These are phyloP conservation scores for Polychaeton citri DNA, from an alignment of 2,329 filamentous ascomycete genomes.

Conservation along the genomic window DNA sequence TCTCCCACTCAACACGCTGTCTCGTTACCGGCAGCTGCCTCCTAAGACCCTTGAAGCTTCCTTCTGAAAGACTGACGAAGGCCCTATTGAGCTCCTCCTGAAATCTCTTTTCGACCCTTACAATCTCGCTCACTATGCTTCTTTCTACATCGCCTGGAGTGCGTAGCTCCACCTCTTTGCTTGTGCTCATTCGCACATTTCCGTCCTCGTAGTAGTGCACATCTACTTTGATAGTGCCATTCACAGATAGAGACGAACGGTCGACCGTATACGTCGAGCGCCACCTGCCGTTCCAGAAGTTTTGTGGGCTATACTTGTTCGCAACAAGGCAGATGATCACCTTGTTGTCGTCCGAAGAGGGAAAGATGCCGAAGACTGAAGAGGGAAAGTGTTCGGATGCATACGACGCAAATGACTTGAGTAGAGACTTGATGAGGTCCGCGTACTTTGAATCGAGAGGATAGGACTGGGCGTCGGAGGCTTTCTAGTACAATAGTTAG, in stretches of 20 bases:
- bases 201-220: slow-evolving; percentile 99
- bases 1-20: slow-evolving; percentile 99
- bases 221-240: slow-evolving; percentile 77
- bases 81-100: slow-evolving; percentile 91
- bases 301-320: slow-evolving; percentile 95
- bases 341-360: slow-evolving; percentile 59
- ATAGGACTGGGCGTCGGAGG: slow-evolving; percentile 68
- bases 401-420: slow-evolving; percentile 64
- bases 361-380: slow-evolving; percentile 70
- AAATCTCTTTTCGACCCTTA: slow-evolving; percentile 73
- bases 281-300: slow-evolving; percentile 99
- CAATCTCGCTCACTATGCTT: slow-evolving; percentile 69
- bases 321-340: slow-evolving; percentile 76
- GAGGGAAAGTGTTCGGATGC: slow-evolving; percentile 80
- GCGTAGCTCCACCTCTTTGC: slow-evolving; percentile 52
- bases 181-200: slow-evolving; percentile 87
- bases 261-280: slow-evolving; percentile 73
- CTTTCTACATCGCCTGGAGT: slow-evolving; percentile 41
- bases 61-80: slow-evolving; percentile 79
- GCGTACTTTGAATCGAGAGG: slow-evolving; percentile 61
- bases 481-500: slow-evolving; percentile 44
- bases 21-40: slow-evolving; percentile 90
- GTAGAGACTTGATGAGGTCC: slow-evolving; percentile 70
- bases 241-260: slow-evolving; percentile 53
- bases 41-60: slow-evolving; percentile 84